Percentiles rank a stretch among this genome's conserved stretches.
These are phyloP conservation scores for Scutellaria galericulata DNA, from an alignment of 257 asterid genomes.

Conservation along the genomic window DNA sequence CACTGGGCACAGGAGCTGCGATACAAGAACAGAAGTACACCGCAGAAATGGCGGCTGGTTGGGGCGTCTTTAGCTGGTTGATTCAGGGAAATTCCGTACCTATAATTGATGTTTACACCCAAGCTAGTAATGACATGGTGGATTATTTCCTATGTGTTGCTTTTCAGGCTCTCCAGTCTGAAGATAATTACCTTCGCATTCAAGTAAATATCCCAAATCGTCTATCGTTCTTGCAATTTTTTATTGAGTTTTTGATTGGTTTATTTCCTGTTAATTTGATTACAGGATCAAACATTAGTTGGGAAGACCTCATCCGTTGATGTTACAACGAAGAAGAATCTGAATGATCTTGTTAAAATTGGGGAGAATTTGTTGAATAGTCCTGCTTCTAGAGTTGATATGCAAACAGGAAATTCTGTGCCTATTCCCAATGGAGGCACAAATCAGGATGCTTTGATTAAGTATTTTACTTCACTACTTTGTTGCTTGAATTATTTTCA, in stretches of 20 bases:
- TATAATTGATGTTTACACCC: constrained; percentile 49
- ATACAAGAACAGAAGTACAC: constrained; percentile 48
- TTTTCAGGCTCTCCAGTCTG: constrained; percentile 44
- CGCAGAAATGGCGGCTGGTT: constrained; percentile 50
- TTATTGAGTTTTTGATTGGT: too few relatives aligned
- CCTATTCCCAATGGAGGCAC: constrained; percentile 60
- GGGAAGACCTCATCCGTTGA: constrained; percentile 51
- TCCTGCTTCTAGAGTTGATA: constrained; percentile 44
- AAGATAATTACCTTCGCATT: constrained; percentile 59
- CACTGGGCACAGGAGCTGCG: constrained; percentile 59
- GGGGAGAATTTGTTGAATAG: constrained; percentile 50
- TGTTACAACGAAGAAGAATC: constrained; percentile 49
- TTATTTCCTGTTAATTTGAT: neutral
- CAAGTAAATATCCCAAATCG: constrained; percentile 37
- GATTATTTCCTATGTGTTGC: constrained; percentile 46
- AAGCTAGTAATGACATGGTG: constrained; percentile 52
- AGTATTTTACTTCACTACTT: constrained; percentile 25
- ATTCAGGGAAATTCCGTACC: constrained; percentile 49
- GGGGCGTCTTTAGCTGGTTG: constrained; percentile 65
- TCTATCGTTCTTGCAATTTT: neutral
- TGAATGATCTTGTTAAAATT: constrained; percentile 45
- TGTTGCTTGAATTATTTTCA: too few relatives aligned
- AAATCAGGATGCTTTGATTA: constrained; percentile 60
- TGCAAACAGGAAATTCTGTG: constrained; percentile 49
- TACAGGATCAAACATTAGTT: constrained; percentile 50